Percentiles rank a stretch among this genome's conserved stretches.
These are phyloP conservation scores for Vicia faba DNA, from an alignment of 306 rosid species.

Conservation along the genomic window DNA sequence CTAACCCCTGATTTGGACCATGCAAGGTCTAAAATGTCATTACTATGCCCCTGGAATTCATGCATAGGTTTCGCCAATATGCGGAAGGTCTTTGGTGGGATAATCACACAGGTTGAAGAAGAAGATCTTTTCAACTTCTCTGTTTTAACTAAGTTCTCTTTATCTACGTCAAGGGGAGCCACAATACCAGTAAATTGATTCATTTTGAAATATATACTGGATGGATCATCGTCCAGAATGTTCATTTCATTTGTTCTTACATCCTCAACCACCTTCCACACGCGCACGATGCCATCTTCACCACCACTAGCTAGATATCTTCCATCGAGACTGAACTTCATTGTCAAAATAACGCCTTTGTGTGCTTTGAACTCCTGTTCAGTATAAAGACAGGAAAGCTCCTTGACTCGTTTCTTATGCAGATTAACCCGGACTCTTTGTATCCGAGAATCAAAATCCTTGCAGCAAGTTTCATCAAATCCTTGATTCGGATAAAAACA, in stretches of 20 bases:
- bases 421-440: slow-evolving; percentile 64
- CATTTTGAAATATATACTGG: slow-evolving; percentile 65
- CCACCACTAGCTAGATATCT: slow-evolving; percentile 81
- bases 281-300: slow-evolving; percentile 73
- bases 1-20: slow-evolving; percentile 86
- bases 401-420: slow-evolving; percentile 59
- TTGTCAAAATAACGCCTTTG: slow-evolving; percentile 68
- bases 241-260: slow-evolving; percentile 53
- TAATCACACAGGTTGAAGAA: slow-evolving; percentile 67
- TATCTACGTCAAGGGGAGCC: slow-evolving; percentile 49
- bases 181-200: slow-evolving; percentile 54
- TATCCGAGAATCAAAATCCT: slow-evolving; percentile 45
- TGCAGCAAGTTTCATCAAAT: slow-evolving; percentile 37
- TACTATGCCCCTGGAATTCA: slow-evolving; percentile 68
- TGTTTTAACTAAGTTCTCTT: slow-evolving; percentile 47
- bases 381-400: slow-evolving; percentile 68
- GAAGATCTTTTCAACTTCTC: slow-evolving; percentile 56
- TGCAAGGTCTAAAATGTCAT: slow-evolving; percentile 80
- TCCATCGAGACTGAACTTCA: slow-evolving; percentile 90
- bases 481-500: slow-evolving; percentile 52
- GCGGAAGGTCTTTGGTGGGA: slow-evolving; percentile 72
- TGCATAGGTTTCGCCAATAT: slow-evolving; percentile 71
- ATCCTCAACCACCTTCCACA: slow-evolving; percentile 77
- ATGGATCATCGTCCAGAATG: slow-evolving; percentile 56
- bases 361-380: slow-evolving; percentile 80